A percentile compares a stretch with the other conserved stretches of the same genome.
Evolutionary conservation across 495 filamentous ascomycete genomes (phyloP).

Genomic region (Cetradonia linearis): DNA sequence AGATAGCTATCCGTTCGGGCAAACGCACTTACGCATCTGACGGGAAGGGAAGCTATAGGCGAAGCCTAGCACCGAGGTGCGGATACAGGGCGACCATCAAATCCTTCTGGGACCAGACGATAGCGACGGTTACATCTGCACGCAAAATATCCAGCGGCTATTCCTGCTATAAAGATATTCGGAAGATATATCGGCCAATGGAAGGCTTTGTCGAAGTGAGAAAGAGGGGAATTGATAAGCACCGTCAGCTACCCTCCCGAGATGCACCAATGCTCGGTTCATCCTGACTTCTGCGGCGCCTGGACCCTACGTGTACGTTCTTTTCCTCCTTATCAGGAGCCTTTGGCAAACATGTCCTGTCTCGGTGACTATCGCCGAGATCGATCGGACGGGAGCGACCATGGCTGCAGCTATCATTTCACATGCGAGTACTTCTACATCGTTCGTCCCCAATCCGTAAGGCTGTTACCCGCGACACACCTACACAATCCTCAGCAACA

Average conservation of each 20-base stretch:
- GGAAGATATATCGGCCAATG: slow-evolving; percentile 7
- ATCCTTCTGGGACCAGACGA: neutral
- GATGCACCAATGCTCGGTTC: neutral
- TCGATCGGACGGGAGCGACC: slow-evolving; percentile 3
- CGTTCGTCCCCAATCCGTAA: neutral
- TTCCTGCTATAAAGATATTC: neutral
- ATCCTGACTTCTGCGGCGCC: neutral
- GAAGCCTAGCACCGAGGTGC: too few species aligned
- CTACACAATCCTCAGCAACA: neutral
- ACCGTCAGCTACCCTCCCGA: neutral
- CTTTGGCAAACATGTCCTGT: neutral
- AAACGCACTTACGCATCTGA: neutral
- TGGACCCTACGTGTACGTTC: neutral
- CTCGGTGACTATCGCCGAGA: neutral
- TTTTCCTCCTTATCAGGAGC: slow-evolving; percentile 3
- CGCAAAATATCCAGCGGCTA: neutral
- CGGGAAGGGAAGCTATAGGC: too few species aligned
- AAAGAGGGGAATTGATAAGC: slow-evolving; percentile 14
- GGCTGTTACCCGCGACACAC: neutral
- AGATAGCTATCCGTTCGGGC: slow-evolving; percentile 3
- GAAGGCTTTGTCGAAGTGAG: neutral
- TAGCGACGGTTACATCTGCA: neutral
- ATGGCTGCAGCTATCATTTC: neutral
- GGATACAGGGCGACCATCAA: neutral
- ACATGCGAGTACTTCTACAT: slow-evolving; percentile 7